Evolutionary conservation across 176 grass and related monocot genomes (phyloP), one percentile per base, ranked within the genome.

Genomic region (Juncus inflexus): DNA sequence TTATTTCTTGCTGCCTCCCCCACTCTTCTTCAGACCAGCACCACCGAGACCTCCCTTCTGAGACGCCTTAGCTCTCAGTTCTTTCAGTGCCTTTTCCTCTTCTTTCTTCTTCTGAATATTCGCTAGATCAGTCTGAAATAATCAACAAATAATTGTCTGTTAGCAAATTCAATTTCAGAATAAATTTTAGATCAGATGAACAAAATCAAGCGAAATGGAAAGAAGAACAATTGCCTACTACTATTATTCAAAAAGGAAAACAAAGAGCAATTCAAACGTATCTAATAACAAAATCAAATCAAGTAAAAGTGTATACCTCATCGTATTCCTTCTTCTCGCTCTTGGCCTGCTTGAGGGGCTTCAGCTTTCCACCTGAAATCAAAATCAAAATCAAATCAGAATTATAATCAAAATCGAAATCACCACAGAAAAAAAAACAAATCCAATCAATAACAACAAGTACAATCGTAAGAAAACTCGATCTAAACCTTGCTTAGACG

Each of bases 91-190:
- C 92, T 97, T 97, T 52, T 91, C 79, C 80, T 97, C 92, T 0
- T 97, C 92, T 72, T 97, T 97, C 87, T 97, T 97, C 77, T 97
- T 97, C 71, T 97, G 84, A 62, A 97, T 55, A 45, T 89, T 85
- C 0, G 77, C 84, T 40, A 83, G 76, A 67, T 97, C 92, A 41
- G 2, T 58, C 92, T 97, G 63, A 63, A 81, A 57, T 50, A 12
- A 3, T 51, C 51, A 53, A 63, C 52, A 36, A 10, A 56, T 64
- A 76, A n/a, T 6, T 28, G 19, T 7, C 52, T 14, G 42, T 58
- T n/a, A 12, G 53, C 4, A 43, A 4, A 73, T 47, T 71, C 2
- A 45, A 45, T 57, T 71, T 53, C 37, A 71, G 38, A 71, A 28
- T 1, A 47, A 47, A 47, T 47, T 2, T 9, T 9, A 47, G 4